These are phyloP conservation scores for Fusarium protoensiforme DNA, from an alignment of 2,329 filamentous ascomycete species.

Conservation along the genomic window DNA sequence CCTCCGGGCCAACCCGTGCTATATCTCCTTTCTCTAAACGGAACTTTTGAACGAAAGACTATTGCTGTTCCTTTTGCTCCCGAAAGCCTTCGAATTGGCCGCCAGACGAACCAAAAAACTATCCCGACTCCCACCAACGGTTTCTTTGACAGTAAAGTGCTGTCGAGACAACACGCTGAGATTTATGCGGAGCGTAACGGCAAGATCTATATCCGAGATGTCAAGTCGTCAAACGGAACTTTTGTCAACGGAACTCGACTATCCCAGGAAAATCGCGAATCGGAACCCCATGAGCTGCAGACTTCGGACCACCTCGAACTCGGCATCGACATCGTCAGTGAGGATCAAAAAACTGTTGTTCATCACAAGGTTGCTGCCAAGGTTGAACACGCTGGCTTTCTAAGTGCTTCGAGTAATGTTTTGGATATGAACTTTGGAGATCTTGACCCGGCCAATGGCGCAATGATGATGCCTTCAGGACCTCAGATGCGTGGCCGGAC, in stretches of 20 bases:
- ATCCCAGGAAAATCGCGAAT: constrained; percentile 95
- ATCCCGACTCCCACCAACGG: constrained; percentile 91
- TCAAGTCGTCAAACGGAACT: constrained; percentile 98
- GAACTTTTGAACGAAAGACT: constrained; percentile 96
- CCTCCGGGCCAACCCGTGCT: constrained; percentile 79
- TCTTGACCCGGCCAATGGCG: constrained; percentile 81
- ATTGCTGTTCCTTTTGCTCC: constrained; percentile 93
- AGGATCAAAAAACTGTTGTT: constrained; percentile 98
- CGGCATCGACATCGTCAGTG: constrained; percentile 97
- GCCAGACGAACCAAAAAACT: constrained; percentile 97
- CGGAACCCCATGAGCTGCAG: constrained; percentile 92
- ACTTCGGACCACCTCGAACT: constrained; percentile 93
- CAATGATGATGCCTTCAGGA: constrained; percentile 76
- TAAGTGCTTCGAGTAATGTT: constrained; percentile 78
- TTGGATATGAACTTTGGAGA: constrained; percentile 94
- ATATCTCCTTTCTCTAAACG: constrained; percentile 89
- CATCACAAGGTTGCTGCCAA: constrained; percentile 98
- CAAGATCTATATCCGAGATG: constrained; percentile 95
- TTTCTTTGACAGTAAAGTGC: constrained; percentile 97
- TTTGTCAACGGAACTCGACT: constrained; percentile 94
- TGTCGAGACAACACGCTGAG: constrained; percentile 95
- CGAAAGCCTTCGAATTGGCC: constrained; percentile 93
- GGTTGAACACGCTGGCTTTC: constrained; percentile 92
- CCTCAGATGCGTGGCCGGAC: constrained; percentile 77
- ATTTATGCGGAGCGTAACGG: constrained; percentile 88